Evolutionary conservation across 208 protist genomes (phyloP).

Genomic region (Leishmania arabica): DNA sequence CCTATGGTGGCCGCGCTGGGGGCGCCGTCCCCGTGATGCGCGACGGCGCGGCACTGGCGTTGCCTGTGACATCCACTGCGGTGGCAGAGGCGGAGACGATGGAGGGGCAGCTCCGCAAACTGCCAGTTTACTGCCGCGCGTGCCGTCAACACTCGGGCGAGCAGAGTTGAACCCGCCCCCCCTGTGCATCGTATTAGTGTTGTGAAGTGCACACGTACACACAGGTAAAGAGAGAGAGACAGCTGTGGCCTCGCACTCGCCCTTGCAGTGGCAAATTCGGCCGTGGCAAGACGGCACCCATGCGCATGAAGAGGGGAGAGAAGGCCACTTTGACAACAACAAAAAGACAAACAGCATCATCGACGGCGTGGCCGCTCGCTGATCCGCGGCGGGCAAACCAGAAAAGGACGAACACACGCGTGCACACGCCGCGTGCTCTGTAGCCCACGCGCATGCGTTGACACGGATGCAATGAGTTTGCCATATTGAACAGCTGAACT

Average conservation of each 20-base stretch:
- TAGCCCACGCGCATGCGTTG: not conserved
- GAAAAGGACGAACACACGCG: not conserved
- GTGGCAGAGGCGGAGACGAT: not conserved
- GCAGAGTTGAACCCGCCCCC: not conserved
- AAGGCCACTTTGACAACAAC: not conserved
- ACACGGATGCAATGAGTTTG: not conserved
- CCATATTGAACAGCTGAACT: not conserved
- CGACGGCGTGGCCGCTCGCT: not conserved
- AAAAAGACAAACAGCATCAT: not conserved
- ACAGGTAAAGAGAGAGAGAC: not conserved
- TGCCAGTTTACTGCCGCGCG: constrained; percentile 20
- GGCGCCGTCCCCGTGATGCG: not conserved
- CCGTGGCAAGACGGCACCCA: not conserved
- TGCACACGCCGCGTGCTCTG: not conserved
- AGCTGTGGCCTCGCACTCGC: not conserved
- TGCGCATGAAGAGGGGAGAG: not conserved
- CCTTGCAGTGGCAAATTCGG: not conserved
- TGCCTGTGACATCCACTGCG: not conserved
- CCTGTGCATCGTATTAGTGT: not conserved
- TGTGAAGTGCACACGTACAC: not conserved
- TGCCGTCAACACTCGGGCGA: constrained; percentile 24
- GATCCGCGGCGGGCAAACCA: not conserved
- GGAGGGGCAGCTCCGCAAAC: constrained; percentile 20
- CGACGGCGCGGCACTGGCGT: not conserved
- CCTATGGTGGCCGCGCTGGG: not conserved